Conservation (phyloP, 2,329 filamentous ascomycete genomes). For the Fusarium oxysporum region DNA sequence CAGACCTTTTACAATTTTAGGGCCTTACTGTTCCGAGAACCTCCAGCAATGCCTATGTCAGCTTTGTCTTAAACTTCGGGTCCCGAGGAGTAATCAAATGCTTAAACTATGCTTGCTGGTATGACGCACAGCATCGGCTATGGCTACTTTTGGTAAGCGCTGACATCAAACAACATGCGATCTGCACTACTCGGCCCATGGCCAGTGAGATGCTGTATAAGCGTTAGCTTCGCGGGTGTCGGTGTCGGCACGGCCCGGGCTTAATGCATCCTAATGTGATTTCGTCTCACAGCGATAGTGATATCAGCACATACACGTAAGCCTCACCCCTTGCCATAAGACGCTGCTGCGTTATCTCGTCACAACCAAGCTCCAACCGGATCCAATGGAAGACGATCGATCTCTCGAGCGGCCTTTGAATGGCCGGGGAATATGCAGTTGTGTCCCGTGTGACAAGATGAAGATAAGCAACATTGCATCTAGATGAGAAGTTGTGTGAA, state of each 20-base stretch:
- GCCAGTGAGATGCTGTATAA: neutral
- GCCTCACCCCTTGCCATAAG: neutral
- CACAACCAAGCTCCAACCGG: neutral
- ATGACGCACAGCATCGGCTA: neutral
- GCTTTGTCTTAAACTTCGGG: neutral
- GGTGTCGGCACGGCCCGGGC: neutral
- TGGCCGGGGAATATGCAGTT: neutral
- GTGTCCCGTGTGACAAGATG: neutral
- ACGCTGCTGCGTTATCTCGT: neutral
- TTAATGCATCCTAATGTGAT: neutral
- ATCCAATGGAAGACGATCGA: neutral
- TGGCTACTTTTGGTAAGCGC: neutral
- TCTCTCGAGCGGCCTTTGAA: neutral
- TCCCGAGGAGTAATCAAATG: neutral
- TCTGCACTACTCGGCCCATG: neutral
- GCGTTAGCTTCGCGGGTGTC: neutral
- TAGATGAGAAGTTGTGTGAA: neutral
- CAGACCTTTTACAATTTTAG: too few species aligned
- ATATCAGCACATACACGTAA: neutral
- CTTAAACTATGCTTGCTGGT: neutral
- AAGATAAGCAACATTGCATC: neutral
- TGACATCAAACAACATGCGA: neutral
- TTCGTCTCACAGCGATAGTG: neutral
- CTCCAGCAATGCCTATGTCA: too few species aligned
- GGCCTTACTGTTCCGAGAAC: too few species aligned